Conservation (phyloP, 225 moss, liverwort and hornwort genomes). For the Pseudoscleropodium purum region DNA sequence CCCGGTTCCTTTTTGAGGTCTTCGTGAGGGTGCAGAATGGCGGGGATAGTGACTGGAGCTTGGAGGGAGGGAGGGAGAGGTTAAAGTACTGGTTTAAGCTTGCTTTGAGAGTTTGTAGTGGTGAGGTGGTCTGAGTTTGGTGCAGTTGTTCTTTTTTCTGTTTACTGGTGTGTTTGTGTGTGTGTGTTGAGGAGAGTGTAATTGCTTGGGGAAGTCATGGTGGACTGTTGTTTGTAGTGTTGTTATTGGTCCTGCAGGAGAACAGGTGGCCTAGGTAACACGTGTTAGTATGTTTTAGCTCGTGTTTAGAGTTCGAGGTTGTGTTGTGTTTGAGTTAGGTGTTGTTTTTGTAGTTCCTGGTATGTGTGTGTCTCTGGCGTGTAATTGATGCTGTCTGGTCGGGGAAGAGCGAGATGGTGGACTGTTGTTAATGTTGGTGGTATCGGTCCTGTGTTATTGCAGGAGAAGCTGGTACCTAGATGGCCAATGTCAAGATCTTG, state of each 20-base stretch:
- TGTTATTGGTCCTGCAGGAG: not conserved
- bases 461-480: conserved; percentile 7
- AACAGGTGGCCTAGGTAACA: not conserved
- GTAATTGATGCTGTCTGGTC: not conserved
- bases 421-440: not conserved
- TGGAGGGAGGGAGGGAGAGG: not conserved
- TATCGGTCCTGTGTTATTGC: not conserved
- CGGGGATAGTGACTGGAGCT: not conserved
- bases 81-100: not conserved
- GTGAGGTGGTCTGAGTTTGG: not conserved
- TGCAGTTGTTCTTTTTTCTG: not conserved
- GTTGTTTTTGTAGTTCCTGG: not conserved
- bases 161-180: not conserved
- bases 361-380: not conserved
- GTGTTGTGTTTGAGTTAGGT: not conserved
- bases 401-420: not conserved
- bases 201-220: not conserved
- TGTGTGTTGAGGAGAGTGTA: not conserved
- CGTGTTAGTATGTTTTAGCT: not conserved
- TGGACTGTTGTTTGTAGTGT: not conserved
- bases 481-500: conserved; percentile 10
- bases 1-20: not conserved
- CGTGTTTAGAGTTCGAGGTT: not conserved
- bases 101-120: not conserved
- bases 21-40: not conserved